Base-by-base conservation (phyloP, 257 asterid species). In the Henckelia pumila region DNA sequence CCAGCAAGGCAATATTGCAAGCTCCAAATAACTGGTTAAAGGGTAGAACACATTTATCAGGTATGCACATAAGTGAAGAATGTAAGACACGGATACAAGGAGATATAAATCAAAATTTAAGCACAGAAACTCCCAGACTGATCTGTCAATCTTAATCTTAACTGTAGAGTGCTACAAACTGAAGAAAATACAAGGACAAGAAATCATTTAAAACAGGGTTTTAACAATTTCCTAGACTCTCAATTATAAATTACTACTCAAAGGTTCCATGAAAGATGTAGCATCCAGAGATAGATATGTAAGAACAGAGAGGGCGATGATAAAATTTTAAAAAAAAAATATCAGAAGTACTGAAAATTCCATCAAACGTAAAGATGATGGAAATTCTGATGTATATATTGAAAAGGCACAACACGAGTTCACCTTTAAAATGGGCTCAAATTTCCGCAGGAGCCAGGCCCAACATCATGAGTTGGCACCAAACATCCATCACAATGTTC, bases 1-100 rank as follows among this genome's bases (percentile, higher is more conserved):
- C 95, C 92, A 82, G 81, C 96, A 91, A 60, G 89, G 94, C 64
- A 81, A 73, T 71, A 91, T 64, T 30, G 95, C 88, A 71, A 91
- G 89, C 84, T 91, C 98, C 85, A 91, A 81, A 73, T 91, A 91
- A 79, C 98, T 91, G 86, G 59, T 21, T 28, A 33, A 40, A 19
- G 35, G 67, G 14, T 57, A 61, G 56, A 61, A 21, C 65, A 57
- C 53, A 62, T 59, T 21, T 65, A 59, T 72, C 72, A 78, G 60
- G 71, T 57, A 37, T 47, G 59, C 49, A 55, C 25, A 70, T 68
- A 72, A 61, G 66, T 53, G 50, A 7, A 44, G 9, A 64, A 62
- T 37, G 20, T 35, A 22, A 49, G 26, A 44, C 64, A 60, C 28
- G 65, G 47, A 29, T 3, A 23, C 13, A 56, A 63, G 63, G 22